These are phyloP conservation scores for Neurospora tetraspora DNA, from an alignment of 495 filamentous ascomycete species.

Conservation along the genomic window DNA sequence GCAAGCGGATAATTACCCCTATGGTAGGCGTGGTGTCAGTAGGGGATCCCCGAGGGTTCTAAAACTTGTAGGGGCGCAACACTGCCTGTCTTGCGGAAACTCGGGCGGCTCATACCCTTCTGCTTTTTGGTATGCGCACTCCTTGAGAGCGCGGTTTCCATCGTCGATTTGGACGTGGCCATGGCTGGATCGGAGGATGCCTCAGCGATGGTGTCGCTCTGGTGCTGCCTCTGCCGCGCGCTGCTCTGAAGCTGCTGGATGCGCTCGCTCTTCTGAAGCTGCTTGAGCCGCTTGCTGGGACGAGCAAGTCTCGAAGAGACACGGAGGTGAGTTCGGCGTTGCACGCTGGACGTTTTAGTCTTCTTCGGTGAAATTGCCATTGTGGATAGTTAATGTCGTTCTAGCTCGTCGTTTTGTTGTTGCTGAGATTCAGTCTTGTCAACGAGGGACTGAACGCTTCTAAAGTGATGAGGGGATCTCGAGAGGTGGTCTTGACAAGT, in stretches of 20 bases:
- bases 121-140: not conserved
- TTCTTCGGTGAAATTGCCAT: not conserved
- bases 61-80: too few species aligned
- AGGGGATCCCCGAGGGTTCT: too few species aligned
- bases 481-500: not conserved
- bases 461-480: not conserved
- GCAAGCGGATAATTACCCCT: not conserved
- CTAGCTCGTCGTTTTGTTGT: not conserved
- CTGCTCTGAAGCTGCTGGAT: not conserved
- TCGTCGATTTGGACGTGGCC: not conserved
- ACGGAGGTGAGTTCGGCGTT: not conserved
- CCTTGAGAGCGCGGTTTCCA: not conserved
- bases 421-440: not conserved
- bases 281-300: not conserved
- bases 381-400: not conserved
- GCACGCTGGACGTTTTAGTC: not conserved
- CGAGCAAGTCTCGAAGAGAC: too few species aligned
- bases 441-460: not conserved
- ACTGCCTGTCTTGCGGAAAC: too few species aligned
- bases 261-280: not conserved
- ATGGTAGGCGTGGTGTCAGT: not conserved
- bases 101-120: not conserved
- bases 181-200: not conserved
- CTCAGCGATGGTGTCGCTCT: not conserved
- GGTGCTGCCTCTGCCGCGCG: not conserved